These are phyloP conservation scores for Raffaelea albimanens DNA, from an alignment of 2,329 filamentous ascomycete genomes.

Conservation along the genomic window DNA sequence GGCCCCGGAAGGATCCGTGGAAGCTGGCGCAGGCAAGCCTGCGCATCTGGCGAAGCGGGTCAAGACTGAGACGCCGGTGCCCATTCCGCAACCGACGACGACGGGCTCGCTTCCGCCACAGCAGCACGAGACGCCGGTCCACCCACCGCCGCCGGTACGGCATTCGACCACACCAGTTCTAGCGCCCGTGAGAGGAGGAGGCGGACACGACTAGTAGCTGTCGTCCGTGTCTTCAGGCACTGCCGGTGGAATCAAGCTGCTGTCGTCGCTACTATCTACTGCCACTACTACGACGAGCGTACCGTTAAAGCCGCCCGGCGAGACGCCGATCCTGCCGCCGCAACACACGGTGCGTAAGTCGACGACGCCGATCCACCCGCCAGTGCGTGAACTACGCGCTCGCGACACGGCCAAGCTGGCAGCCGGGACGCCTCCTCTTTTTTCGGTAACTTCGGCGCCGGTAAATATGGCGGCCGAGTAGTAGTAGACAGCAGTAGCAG, in stretches of 20 bases:
- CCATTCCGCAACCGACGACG: constrained; percentile 20
- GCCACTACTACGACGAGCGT: constrained; percentile 15
- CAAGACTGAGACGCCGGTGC: constrained; percentile 29
- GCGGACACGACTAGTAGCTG: constrained; percentile 19
- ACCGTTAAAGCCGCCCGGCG: constrained; percentile 19
- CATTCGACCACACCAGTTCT: constrained; percentile 22
- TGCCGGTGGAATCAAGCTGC: too few relatives aligned
- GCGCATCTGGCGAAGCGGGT: constrained; percentile 18
- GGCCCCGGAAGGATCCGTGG: not conserved
- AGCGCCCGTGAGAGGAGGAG: constrained; percentile 16
- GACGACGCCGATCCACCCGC: constrained; percentile 24
- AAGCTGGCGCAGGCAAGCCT: not conserved
- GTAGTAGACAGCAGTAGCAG: too few relatives aligned
- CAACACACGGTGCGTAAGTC: constrained; percentile 21
- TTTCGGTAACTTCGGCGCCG: too few relatives aligned
- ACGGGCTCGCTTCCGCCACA: constrained; percentile 6
- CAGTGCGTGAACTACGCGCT: constrained; percentile 21
- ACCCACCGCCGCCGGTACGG: constrained; percentile 11
- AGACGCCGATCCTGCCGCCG: constrained; percentile 21
- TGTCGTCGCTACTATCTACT: constrained; percentile 3
- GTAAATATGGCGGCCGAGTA: too few relatives aligned
- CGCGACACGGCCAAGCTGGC: not conserved
- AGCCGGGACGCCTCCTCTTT: too few relatives aligned
- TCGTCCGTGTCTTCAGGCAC: too few relatives aligned
- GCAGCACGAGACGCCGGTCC: constrained; percentile 16